phyloP scores from a whole-genome alignment of 2,329 filamentous ascomycete species.

The Phyllosticta citriasiana region DNA sequence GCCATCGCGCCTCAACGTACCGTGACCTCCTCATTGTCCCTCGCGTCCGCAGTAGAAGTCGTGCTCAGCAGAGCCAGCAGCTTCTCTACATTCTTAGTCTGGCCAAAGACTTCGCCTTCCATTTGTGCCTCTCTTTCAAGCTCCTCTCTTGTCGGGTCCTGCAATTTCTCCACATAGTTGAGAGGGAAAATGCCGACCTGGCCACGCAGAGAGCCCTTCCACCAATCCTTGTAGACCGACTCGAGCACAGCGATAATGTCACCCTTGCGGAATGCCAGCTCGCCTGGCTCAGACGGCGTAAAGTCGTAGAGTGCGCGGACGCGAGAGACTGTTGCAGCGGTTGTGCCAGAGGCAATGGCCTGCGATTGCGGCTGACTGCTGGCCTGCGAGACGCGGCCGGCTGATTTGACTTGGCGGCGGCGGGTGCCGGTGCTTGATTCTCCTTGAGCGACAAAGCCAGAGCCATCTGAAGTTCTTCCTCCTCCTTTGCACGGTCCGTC shows the following conservation, averaged over 20 bases:
- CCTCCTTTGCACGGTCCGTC: constrained; percentile 66
- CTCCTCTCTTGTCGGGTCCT: constrained; percentile 90
- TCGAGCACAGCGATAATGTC: constrained; percentile 96
- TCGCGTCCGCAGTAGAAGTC: constrained; percentile 55
- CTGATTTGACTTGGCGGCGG: constrained; percentile 31
- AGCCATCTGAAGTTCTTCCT: not conserved
- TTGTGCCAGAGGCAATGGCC: constrained; percentile 68
- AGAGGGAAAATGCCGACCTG: constrained; percentile 96
- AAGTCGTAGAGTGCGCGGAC: constrained; percentile 94
- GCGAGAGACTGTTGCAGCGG: constrained; percentile 88
- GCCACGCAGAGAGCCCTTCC: constrained; percentile 88
- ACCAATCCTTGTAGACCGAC: constrained; percentile 99
- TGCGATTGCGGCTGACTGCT: constrained; percentile 37
- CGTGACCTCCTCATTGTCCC: constrained; percentile 96
- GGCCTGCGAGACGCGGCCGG: constrained; percentile 19
- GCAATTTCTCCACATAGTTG: constrained; percentile 96
- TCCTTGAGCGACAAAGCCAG: constrained; percentile 88
- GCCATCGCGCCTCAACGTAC: constrained; percentile 34
- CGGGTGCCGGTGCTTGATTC: constrained; percentile 42
- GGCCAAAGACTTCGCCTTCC: constrained; percentile 70
- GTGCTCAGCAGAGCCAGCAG: constrained; percentile 84
- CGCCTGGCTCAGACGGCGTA: constrained; percentile 82
- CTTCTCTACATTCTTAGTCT: constrained; percentile 70
- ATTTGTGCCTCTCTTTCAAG: constrained; percentile 92
- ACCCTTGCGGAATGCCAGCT: constrained; percentile 91